phyloP scores from a whole-genome alignment of 2,329 filamentous ascomycete genomes.

The Akanthomyces dipterigenus region DNA sequence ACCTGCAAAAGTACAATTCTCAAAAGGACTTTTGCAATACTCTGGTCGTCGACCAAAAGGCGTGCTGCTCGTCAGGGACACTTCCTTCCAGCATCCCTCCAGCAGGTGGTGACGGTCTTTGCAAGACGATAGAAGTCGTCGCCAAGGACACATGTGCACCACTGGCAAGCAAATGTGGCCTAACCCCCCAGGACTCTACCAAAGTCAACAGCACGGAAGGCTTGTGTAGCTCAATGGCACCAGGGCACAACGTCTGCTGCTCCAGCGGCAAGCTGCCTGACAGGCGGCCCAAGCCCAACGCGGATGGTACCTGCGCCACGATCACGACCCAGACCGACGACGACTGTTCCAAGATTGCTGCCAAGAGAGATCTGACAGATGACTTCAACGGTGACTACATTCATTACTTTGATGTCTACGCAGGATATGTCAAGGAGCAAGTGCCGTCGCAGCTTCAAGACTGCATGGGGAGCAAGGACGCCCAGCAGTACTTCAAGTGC shows the following conservation, averaged over 20 bases:
- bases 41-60: slow-evolving; percentile 14
- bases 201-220: slow-evolving; percentile 25
- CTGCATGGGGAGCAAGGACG: slow-evolving; percentile 12
- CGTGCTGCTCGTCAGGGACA: slow-evolving; percentile 18
- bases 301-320: slow-evolving; percentile 23
- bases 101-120: slow-evolving; percentile 19
- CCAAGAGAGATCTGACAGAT: slow-evolving; percentile 28
- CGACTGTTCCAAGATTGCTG: slow-evolving; percentile 29
- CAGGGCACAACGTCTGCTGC: slow-evolving; percentile 31
- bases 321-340: slow-evolving; percentile 26
- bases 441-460: slow-evolving; percentile 12
- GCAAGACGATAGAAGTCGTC: slow-evolving; percentile 24
- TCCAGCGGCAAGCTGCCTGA: slow-evolving; percentile 27
- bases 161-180: slow-evolving; percentile 30
- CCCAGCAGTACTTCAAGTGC: slow-evolving; percentile 15
- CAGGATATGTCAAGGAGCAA: neutral
- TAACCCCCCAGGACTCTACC: slow-evolving; percentile 27
- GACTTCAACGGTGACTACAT: slow-evolving; percentile 10
- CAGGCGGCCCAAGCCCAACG: slow-evolving; percentile 26
- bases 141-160: slow-evolving; percentile 27
- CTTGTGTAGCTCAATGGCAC: slow-evolving; percentile 23
- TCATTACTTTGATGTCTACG: slow-evolving; percentile 11
- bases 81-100: slow-evolving; percentile 16
- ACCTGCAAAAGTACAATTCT: slow-evolving; percentile 27
- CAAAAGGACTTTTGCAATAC: slow-evolving; percentile 17